Evolutionary conservation across 2,329 filamentous ascomycete genomes (phyloP).

Genomic region (Exophiala sp.): DNA sequence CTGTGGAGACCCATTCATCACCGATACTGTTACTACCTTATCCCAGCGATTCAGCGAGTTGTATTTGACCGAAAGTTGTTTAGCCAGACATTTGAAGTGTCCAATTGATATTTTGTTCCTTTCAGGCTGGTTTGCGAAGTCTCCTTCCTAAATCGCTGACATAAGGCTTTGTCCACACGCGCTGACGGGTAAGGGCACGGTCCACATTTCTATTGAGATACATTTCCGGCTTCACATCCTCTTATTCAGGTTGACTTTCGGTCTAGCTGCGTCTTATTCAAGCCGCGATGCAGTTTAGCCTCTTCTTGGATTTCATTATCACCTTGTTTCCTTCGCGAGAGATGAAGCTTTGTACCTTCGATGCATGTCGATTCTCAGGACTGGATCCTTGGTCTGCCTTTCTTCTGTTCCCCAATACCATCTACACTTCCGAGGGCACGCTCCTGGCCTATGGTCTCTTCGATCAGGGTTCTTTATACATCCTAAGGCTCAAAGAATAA

Average conservation of each 20-base stretch:
- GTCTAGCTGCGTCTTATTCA: slow-evolving; percentile 14
- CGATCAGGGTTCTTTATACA: slow-evolving; percentile 8
- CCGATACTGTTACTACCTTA: background rate
- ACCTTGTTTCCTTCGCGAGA: background rate
- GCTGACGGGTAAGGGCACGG: slow-evolving; percentile 6
- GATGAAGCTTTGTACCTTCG: slow-evolving; percentile 5
- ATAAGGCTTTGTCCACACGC: slow-evolving; percentile 1
- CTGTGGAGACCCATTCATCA: background rate
- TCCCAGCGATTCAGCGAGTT: slow-evolving; percentile 18
- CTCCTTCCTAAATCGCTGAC: background rate
- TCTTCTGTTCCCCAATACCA: background rate
- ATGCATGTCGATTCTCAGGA: slow-evolving; percentile 13
- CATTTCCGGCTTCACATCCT: slow-evolving; percentile 10
- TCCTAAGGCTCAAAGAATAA: background rate
- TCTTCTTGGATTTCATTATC: slow-evolving; percentile 1
- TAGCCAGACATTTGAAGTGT: slow-evolving; percentile 11
- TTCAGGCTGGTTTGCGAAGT: background rate
- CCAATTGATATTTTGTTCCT: slow-evolving; percentile 5
- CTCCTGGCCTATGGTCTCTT: background rate
- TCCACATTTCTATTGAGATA: slow-evolving; percentile 6
- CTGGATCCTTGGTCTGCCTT: background rate
- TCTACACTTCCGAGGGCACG: background rate
- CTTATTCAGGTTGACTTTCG: slow-evolving; percentile 15
- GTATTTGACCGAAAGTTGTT: slow-evolving; percentile 9
- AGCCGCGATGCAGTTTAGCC: slow-evolving; percentile 8